phyloP scores from a whole-genome alignment of 371 early-diverging fungal species.

The Mortierella sp. region DNA sequence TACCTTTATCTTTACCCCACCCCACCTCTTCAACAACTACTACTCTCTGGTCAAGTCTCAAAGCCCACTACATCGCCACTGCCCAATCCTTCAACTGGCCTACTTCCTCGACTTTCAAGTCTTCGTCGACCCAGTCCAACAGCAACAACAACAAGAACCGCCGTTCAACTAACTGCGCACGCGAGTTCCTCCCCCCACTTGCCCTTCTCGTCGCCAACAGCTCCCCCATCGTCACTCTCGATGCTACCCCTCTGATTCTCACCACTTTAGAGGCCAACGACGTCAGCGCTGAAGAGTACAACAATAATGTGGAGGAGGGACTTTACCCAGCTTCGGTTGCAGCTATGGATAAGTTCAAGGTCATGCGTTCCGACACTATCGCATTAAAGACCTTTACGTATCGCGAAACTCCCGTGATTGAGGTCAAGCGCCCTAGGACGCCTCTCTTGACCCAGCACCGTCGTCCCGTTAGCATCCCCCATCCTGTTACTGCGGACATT shows the following conservation, averaged over 20 bases:
- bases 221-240: constrained; percentile 36
- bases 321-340: constrained; percentile 40
- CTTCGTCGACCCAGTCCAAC: neutral
- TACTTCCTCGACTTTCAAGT: constrained; percentile 4
- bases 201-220: constrained; percentile 39
- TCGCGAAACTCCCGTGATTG: constrained; percentile 38
- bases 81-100: neutral
- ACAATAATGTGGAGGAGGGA: constrained; percentile 7
- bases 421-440: constrained; percentile 15
- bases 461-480: constrained; percentile 9
- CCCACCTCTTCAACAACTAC: constrained; percentile 7
- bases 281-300: neutral
- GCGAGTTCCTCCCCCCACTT: constrained; percentile 30
- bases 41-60: constrained; percentile 35
- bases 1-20: neutral
- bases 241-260: constrained; percentile 33
- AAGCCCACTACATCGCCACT: constrained; percentile 27
- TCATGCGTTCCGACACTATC: constrained; percentile 45
- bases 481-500: neutral
- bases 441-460: neutral
- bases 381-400: constrained; percentile 54
- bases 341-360: constrained; percentile 53
- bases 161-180: constrained; percentile 7
- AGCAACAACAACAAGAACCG: constrained; percentile 13
- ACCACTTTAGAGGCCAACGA: constrained; percentile 22